Conservation (phyloP, 2,329 filamentous ascomycete genomes). For the Paecilomyces sp. region DNA sequence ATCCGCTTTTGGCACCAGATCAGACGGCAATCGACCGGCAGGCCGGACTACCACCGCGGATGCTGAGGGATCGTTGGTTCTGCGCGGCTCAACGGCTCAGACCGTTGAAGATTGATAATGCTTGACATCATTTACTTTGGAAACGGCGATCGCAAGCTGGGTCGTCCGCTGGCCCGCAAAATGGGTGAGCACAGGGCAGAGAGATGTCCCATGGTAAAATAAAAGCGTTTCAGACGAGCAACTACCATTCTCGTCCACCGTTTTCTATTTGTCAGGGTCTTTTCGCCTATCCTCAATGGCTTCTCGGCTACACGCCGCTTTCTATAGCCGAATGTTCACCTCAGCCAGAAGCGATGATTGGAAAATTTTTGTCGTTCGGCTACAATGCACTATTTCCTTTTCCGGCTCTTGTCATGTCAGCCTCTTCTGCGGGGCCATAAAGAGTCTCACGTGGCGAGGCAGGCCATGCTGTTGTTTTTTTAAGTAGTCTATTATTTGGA, state of each 20-base stretch:
- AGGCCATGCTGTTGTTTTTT: background rate
- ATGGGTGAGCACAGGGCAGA: background rate
- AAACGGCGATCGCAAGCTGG: background rate
- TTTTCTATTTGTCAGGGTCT: background rate
- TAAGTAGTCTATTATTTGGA: background rate
- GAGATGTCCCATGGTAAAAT: background rate
- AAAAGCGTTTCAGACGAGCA: background rate
- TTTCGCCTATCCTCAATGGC: background rate
- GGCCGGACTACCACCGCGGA: background rate
- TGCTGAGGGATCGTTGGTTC: background rate
- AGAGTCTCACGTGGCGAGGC: background rate
- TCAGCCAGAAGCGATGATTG: background rate
- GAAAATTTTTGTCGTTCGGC: background rate
- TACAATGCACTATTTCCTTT: background rate
- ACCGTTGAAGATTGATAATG: conserved; percentile 1
- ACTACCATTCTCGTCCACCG: background rate
- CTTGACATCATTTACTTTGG: background rate
- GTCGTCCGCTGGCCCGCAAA: background rate
- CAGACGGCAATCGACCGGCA: background rate
- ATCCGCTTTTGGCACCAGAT: background rate
- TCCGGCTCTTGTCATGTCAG: background rate
- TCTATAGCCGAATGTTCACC: background rate
- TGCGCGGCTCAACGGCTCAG: background rate
- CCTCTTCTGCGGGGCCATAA: background rate
- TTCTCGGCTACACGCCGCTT: background rate